phyloP scores from a whole-genome alignment of 208 protist species.

The Trypanosoma platydactyli region DNA sequence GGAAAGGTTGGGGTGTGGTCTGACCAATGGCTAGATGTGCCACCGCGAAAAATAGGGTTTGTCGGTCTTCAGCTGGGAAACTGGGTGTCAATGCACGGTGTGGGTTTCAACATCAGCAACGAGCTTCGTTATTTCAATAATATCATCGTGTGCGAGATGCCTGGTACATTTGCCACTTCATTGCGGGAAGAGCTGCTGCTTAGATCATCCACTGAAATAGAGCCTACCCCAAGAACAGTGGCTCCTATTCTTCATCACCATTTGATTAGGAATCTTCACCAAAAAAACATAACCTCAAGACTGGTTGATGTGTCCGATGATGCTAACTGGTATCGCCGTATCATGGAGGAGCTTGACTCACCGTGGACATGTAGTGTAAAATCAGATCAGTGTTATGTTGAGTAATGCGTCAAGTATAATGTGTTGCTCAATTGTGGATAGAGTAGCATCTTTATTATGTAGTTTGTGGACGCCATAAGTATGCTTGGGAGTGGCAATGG shows the following conservation, averaged over 20 bases:
- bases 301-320: constrained; percentile 37
- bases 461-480: too few relatives aligned
- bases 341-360: constrained; percentile 20
- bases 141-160: constrained; percentile 89
- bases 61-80: constrained; percentile 86
- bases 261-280: constrained; percentile 45
- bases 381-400: too few relatives aligned
- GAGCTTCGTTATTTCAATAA: constrained; percentile 70
- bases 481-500: too few relatives aligned
- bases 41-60: constrained; percentile 68
- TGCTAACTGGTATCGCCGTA: constrained; percentile 33
- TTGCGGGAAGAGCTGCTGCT: constrained; percentile 45
- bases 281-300: constrained; percentile 14
- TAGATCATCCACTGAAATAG: neutral
- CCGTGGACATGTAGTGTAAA: too few relatives aligned
- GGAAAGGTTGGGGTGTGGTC: constrained; percentile 78
- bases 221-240: constrained; percentile 13
- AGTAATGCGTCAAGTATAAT: too few relatives aligned
- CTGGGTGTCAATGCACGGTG: constrained; percentile 91
- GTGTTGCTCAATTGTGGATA: too few relatives aligned
- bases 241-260: constrained; percentile 29
- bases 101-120: constrained; percentile 70
- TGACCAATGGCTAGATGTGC: constrained; percentile 29
- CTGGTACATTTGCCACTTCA: constrained; percentile 60
- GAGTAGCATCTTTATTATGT: too few relatives aligned